Evolutionary conservation across 768 basidiomycete species (phyloP).

Genomic region (Tricholoma bakamatsutake): DNA sequence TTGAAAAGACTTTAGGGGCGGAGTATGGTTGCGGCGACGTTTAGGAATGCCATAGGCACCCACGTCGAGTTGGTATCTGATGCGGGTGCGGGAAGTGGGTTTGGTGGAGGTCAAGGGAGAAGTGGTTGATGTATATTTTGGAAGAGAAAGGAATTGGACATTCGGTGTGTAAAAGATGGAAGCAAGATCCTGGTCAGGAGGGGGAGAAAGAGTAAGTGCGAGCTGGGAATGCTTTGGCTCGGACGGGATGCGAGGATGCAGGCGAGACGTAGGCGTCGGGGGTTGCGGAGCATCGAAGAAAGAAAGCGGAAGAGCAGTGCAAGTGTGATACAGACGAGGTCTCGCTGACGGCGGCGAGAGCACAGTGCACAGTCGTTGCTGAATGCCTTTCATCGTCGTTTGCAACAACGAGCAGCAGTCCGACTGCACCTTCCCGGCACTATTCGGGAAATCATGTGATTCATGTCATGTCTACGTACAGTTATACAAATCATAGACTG

Average conservation of each 20-base stretch:
- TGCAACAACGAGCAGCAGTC: too few species aligned
- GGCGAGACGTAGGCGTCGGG: not conserved
- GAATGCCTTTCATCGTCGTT: not conserved
- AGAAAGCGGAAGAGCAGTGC: not conserved
- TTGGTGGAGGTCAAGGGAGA: not conserved
- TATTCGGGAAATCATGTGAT: too few species aligned
- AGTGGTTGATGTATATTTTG: not conserved
- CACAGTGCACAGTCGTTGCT: not conserved
- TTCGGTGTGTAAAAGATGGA: not conserved
- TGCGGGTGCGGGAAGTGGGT: not conserved
- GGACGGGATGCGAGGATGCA: not conserved
- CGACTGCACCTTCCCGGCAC: too few species aligned
- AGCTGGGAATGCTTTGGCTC: not conserved
- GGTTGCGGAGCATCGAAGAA: too few species aligned
- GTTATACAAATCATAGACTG: too few species aligned
- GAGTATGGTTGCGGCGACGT: constrained; percentile 17
- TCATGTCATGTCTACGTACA: too few species aligned
- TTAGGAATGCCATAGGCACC: constrained; percentile 89
- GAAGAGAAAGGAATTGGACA: not conserved
- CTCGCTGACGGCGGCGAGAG: not conserved
- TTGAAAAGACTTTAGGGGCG: constrained; percentile 18
- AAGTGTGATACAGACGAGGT: not conserved
- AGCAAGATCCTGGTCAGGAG: not conserved
- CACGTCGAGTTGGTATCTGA: constrained; percentile 50
- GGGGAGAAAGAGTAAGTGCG: too few species aligned